Percentiles rank a stretch among this genome's conserved stretches.
phyloP scores from a whole-genome alignment of 2,329 filamentous ascomycete species.

The Alternaria arbusti region DNA sequence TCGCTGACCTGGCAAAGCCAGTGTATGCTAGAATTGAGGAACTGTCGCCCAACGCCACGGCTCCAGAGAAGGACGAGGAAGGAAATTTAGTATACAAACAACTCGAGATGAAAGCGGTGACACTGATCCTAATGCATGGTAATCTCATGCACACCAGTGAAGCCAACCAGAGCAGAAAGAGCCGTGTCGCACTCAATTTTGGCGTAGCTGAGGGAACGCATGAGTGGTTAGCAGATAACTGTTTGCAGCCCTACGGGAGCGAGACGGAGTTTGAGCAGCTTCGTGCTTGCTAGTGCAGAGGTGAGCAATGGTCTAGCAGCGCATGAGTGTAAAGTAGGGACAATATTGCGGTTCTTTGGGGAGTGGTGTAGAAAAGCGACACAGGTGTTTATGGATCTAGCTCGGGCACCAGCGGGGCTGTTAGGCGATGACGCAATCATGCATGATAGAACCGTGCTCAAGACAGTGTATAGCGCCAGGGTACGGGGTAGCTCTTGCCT shows the following conservation, averaged over 20 bases:
- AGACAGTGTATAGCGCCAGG: not conserved
- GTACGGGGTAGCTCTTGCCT: not conserved
- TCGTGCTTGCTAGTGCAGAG: not conserved
- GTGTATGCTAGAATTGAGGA: not conserved
- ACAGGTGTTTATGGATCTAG: no score
- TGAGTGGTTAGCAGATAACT: not conserved
- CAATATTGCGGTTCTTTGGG: no score
- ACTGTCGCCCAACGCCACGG: fast-evolving
- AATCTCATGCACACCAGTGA: not conserved
- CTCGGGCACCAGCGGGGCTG: no score
- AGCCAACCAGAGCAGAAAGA: not conserved
- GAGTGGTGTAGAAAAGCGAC: no score
- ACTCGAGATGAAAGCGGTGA: fast-evolving
- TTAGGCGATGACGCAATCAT: not conserved
- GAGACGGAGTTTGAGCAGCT: not conserved
- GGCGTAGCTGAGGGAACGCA: not conserved
- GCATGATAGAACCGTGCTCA: no score
- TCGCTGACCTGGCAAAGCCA: fast-evolving
- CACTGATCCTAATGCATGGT: not conserved
- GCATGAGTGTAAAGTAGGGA: no score
- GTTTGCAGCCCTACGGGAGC: not conserved
- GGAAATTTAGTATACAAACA: not conserved
- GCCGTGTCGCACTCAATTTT: not conserved
- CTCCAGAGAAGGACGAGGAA: not conserved
- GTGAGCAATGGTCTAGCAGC: not conserved